Percentiles rank a stretch among this genome's conserved stretches.
phyloP scores from a whole-genome alignment of 176 grass and related monocot species.

The Saccharum officinarum region DNA sequence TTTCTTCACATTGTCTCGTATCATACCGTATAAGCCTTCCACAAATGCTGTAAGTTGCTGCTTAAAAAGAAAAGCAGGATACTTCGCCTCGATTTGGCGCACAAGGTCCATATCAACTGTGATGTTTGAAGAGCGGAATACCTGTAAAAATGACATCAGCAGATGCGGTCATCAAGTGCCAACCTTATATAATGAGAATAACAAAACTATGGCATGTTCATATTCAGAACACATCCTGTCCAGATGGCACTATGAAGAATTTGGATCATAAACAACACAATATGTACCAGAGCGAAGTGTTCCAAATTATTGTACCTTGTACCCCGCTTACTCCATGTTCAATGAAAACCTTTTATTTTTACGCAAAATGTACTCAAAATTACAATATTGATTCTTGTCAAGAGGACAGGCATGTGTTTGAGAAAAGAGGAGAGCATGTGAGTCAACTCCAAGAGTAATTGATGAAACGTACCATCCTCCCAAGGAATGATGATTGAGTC shows the following conservation, averaged over 20 bases:
- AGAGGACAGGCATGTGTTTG: not conserved
- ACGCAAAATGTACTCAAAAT: slow-evolving; percentile 19
- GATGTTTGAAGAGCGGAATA: slow-evolving; percentile 75
- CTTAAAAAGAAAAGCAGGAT: slow-evolving; percentile 99
- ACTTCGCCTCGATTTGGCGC: slow-evolving; percentile 80
- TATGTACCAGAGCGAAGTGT: not conserved
- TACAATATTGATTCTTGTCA: not conserved
- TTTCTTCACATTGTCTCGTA: slow-evolving; percentile 83
- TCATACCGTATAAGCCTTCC: slow-evolving; percentile 86
- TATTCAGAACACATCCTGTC: slow-evolving; percentile 4
- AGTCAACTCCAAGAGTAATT: not conserved
- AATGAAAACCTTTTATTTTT: slow-evolving; percentile 1
- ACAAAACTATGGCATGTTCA: slow-evolving; percentile 24
- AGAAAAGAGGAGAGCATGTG: not conserved
- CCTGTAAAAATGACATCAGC: slow-evolving; percentile 51
- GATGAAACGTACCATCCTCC: slow-evolving; percentile 58
- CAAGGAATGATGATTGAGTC: slow-evolving; percentile 69
- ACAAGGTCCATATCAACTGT: slow-evolving; percentile 65
- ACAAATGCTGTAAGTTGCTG: slow-evolving; percentile 90
- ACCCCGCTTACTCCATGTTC: not conserved
- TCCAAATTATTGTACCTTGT: not conserved
- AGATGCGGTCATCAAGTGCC: slow-evolving; percentile 19
- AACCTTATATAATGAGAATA: slow-evolving; percentile 3
- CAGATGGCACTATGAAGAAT: not conserved
- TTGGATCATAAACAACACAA: slow-evolving; percentile 8